Evolutionary conservation across 2,329 filamentous ascomycete genomes (phyloP).

Genomic region (Clathrospora elynae): DNA sequence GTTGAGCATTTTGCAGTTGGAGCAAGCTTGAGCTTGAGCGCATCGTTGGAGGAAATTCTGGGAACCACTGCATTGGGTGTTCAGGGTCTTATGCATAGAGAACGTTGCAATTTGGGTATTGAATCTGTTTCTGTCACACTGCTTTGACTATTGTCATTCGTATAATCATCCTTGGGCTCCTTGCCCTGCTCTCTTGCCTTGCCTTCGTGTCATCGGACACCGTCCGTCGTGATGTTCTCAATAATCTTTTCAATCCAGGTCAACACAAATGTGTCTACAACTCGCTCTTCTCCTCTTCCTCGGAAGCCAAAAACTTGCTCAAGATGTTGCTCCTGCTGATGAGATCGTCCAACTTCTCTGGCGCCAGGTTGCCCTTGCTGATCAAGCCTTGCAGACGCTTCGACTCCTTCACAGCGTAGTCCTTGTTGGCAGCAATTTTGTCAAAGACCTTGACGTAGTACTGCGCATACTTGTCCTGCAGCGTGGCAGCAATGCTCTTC

Average conservation of each 20-base stretch:
- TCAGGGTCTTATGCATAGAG: slow-evolving; percentile 1
- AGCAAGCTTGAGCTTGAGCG: too few species aligned
- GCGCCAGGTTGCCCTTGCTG: slow-evolving; percentile 82
- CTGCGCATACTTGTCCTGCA: slow-evolving; percentile 82
- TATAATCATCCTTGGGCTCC: slow-evolving; percentile 21
- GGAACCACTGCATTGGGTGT: too few species aligned
- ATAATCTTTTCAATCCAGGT: not conserved
- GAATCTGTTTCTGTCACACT: slow-evolving; percentile 2
- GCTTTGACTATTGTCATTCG: slow-evolving; percentile 17
- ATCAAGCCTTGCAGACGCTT: slow-evolving; percentile 78
- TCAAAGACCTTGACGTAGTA: slow-evolving; percentile 93
- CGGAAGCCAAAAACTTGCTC: slow-evolving; percentile 69
- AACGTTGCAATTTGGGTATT: slow-evolving; percentile 10
- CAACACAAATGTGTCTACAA: slow-evolving; percentile 59
- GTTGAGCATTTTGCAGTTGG: too few species aligned
- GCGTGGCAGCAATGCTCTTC: slow-evolving; percentile 68
- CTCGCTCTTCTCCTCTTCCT: slow-evolving; percentile 69
- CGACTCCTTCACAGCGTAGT: slow-evolving; percentile 84
- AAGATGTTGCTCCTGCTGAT: slow-evolving; percentile 87
- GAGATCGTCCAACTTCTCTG: slow-evolving; percentile 87
- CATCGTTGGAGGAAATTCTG: too few species aligned
- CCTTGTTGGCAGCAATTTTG: slow-evolving; percentile 78
- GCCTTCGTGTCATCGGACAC: not conserved
- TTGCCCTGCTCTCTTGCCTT: not conserved
- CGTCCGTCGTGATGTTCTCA: slow-evolving; percentile 1